Evolutionary conservation across 2,329 filamentous ascomycete species (phyloP).

Genomic region (Leptographium wingfieldii): DNA sequence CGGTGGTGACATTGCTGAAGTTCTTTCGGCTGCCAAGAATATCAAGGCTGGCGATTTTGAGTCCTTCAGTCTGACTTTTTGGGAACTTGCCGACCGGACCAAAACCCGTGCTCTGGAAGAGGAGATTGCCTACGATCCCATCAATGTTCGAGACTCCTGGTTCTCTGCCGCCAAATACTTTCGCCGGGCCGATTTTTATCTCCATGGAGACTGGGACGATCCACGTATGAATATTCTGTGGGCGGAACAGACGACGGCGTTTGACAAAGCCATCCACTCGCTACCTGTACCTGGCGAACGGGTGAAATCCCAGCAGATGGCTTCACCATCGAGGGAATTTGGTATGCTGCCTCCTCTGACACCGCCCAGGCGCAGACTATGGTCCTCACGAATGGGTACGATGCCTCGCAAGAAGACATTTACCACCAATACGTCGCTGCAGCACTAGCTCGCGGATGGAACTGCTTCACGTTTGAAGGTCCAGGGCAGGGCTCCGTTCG

Average conservation of each 20-base stretch:
- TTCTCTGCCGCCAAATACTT: constrained; percentile 24
- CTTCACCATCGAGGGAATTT: constrained; percentile 21
- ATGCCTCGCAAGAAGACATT: constrained; percentile 30
- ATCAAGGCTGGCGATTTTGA: constrained; percentile 17
- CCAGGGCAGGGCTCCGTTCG: constrained; percentile 29
- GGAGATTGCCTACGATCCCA: constrained; percentile 10
- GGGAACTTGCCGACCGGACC: constrained; percentile 13
- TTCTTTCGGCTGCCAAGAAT: constrained; percentile 16
- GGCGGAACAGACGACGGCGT: constrained; percentile 17
- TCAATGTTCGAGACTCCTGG: constrained; percentile 17
- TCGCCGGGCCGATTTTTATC: constrained; percentile 23
- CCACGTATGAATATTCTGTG: constrained; percentile 20
- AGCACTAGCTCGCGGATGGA: constrained; percentile 27
- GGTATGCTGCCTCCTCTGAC: constrained; percentile 10
- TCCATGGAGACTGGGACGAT: constrained; percentile 22
- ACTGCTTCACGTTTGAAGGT: constrained; percentile 31
- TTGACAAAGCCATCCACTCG: constrained; percentile 18
- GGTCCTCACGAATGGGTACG: constrained; percentile 28
- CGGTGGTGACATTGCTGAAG: constrained; percentile 17
- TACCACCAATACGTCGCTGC: constrained; percentile 24
- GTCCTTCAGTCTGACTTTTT: constrained; percentile 14
- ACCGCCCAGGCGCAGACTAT: constrained; percentile 22
- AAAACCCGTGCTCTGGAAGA: constrained; percentile 10
- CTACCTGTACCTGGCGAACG: constrained; percentile 20
- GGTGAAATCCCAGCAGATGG: constrained; percentile 14